Base-by-base conservation (phyloP, 257 asterid genomes). In the Verbascum thapsus region DNA sequence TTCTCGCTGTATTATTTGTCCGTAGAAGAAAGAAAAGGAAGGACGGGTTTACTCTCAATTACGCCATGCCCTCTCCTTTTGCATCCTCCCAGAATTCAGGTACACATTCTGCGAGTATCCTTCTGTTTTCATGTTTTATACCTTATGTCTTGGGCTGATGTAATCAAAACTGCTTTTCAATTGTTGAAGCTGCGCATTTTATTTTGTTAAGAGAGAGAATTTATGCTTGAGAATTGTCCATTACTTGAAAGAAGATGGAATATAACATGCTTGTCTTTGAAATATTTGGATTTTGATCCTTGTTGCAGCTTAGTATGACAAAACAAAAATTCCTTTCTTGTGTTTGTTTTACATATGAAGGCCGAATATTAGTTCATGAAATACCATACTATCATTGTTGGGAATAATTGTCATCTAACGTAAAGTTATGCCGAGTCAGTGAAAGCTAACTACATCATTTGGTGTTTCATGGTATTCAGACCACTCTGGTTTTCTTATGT, bases 81-180 rank as follows among this genome's bases (percentile, higher is more conserved):
- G 84, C 85, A 32, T 84, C 97, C 68, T 90, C 97, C 58, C 96
- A 82, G 71, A 73, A 85, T 77, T 90, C 97, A 76, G 97, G 97
- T 87, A 76, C 37, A 52, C 10, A 8, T 61, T 57, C 30, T 48
- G 10, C 50, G 15, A 45, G 43, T 40, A 53, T 35, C 49, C 53
- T 37, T 74, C 39, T 40, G 30, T 39, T 44, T 32, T 37, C 51
- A 8, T 41, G 47, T 58, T 44, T 9, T 70, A 5, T 13, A 18
- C 48, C 58, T 19, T 60, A 40, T 63, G 51, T 22, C 20, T 66
- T 61, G 19, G 53, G 49, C 45, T 50, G 56, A 30, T 26, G 13
- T 23, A 30, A 58, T 47, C 16, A 40, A 9, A 30, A 43, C 15
- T 64, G 18, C 18, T 20, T 47, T 51, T 52, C 17, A 10, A 39